A percentile compares a stretch with the other conserved stretches of the same genome.
Evolutionary conservation across 805 yeast species (phyloP).

Genomic region (Monosporozyma servazzii): DNA sequence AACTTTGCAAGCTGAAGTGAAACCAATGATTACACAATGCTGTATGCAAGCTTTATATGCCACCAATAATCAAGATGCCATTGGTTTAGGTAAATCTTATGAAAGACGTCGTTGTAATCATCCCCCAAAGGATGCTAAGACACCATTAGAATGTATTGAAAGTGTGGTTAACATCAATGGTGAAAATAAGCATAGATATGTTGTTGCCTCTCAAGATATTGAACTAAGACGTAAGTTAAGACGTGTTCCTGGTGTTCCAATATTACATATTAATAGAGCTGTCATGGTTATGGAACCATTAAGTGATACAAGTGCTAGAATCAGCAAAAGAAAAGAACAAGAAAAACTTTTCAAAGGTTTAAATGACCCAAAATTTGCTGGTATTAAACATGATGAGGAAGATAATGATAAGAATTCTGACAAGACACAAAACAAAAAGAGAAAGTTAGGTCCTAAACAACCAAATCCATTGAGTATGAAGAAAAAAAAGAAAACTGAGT

Average conservation of each 20-base stretch:
- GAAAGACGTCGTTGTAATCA: slow-evolving; percentile 95
- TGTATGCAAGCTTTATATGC: slow-evolving; percentile 80
- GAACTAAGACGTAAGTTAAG: slow-evolving; percentile 61
- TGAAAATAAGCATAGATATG: slow-evolving; percentile 80
- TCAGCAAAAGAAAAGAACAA: slow-evolving; percentile 45
- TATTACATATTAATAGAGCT: slow-evolving; percentile 77
- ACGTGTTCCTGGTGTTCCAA: slow-evolving; percentile 79
- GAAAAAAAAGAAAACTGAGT: slow-evolving; percentile 43
- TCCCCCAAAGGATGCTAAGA: slow-evolving; percentile 47
- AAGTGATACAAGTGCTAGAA: slow-evolving; percentile 54
- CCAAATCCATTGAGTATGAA: slow-evolving; percentile 90
- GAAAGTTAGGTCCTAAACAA: slow-evolving; percentile 57
- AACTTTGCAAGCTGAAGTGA: slow-evolving; percentile 77
- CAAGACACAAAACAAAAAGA: slow-evolving; percentile 44
- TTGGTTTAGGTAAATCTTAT: slow-evolving; percentile 67
- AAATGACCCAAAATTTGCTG: slow-evolving; percentile 51
- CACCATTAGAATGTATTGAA: slow-evolving; percentile 68
- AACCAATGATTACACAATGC: slow-evolving; percentile 92
- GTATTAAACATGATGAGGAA: slow-evolving; percentile 29
- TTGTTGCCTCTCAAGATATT: slow-evolving; percentile 77
- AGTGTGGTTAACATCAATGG: slow-evolving; percentile 64
- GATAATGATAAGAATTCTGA: slow-evolving; percentile 10
- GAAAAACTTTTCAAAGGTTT: slow-evolving; percentile 70
- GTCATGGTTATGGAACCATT: slow-evolving; percentile 96
- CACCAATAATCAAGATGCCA: slow-evolving; percentile 63